Conservation (phyloP, 2,329 filamentous ascomycete genomes). For the Paraphoma chrysanthemicola region DNA sequence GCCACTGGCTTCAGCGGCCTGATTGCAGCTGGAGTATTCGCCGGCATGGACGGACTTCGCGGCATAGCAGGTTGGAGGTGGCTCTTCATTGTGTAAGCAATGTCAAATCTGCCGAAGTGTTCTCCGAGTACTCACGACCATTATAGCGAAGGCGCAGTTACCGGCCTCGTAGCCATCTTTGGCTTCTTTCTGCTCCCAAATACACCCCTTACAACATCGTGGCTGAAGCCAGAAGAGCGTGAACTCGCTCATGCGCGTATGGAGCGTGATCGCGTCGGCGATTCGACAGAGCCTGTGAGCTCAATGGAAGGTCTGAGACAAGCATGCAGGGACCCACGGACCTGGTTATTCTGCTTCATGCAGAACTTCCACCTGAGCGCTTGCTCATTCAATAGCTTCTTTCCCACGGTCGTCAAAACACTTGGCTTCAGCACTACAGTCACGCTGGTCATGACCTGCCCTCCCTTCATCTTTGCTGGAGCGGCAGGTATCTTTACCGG, state of each 20-base stretch:
- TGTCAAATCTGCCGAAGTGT: neutral
- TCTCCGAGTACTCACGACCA: no score
- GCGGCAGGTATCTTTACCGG: conserved; percentile 56
- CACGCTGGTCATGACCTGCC: conserved; percentile 50
- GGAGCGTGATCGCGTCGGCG: conserved; percentile 58
- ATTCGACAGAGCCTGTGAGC: conserved; percentile 38
- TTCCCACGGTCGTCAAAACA: conserved; percentile 44
- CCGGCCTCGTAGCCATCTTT: conserved; percentile 33
- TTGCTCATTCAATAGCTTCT: conserved; percentile 42
- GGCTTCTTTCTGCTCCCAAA: conserved; percentile 40
- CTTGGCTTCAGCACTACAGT: conserved; percentile 46
- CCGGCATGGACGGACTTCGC: conserved; percentile 33
- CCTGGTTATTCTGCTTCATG: conserved; percentile 43
- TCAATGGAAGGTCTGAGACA: conserved; percentile 37
- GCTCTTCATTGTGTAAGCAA: conserved; percentile 44
- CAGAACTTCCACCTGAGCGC: conserved; percentile 38
- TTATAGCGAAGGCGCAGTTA: conserved; percentile 35
- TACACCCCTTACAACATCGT: conserved; percentile 49
- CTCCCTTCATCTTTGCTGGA: conserved; percentile 58
- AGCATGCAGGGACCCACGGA: conserved; percentile 34
- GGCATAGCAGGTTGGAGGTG: conserved; percentile 49
- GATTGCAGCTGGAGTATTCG: conserved; percentile 50
- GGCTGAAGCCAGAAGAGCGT: conserved; percentile 56
- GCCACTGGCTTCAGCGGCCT: conserved; percentile 54
- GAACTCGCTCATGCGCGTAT: conserved; percentile 45